Evolutionary conservation across 169 alveolate genomes (phyloP), one percentile per base, ranked within the genome.

Genomic region (Toxoplasma gondii): DNA sequence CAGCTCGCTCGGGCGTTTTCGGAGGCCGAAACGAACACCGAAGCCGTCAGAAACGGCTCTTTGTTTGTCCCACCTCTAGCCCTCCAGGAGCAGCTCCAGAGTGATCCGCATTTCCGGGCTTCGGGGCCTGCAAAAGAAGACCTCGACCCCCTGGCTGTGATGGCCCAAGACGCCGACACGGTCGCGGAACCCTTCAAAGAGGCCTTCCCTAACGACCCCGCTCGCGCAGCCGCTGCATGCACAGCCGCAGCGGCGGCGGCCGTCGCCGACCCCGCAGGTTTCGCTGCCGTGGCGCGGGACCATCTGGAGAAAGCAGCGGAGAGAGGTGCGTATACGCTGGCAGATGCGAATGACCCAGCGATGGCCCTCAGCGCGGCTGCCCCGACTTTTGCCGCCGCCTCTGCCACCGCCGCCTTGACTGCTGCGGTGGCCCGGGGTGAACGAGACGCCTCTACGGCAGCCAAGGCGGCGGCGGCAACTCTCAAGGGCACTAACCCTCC

Each of bases 141-240:
- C 39, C 39, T n/a, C 16, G 90, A 82, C 41, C 90, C 90, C 31
- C 36, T 82, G 36, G 53, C 69, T 39, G 38, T 17, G 34, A 38
- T 5, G 38, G 67, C 53, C 45, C 27, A 78, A 36, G 86, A 78
- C 41, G 53, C 90, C 34, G 38, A 39, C 34, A 1, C 90, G 36
- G 19, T 82, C 53, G n/a, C 90, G 36, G 41, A 82, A 39, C 90
- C 90, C 9, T 82, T 82, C 90, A 82, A 31, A 82, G 90, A 82
- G 41, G 90, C 90, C 34, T 82, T 82, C 24, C 90, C 90, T 2
- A 29, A 43, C 41, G 90, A 82, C 31, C 90, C 90, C 34, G 67
- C 54, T 1, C 90, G 90, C n/a, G 90, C 90, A 22, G 90, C 90
- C 22, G 90, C 53, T 43, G 90, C 90, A 7, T 82, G 90, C 41